Evolutionary conservation across 306 rosid species (phyloP), one percentile per base, ranked within the genome.

Genomic region (Vachellia collinsii): DNA sequence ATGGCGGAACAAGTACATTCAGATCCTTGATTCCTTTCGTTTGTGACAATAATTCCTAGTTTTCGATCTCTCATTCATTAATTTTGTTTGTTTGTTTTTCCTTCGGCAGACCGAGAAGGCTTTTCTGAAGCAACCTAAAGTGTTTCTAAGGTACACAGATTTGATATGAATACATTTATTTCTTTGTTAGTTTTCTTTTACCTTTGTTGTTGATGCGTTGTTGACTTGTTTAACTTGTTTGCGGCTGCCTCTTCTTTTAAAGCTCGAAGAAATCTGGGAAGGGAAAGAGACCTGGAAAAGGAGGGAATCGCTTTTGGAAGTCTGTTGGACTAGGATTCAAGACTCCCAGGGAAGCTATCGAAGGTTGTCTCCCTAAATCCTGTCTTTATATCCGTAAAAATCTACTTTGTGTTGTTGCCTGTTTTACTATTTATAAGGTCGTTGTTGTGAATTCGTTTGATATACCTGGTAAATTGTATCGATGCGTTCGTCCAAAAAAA

Each of bases 201-300:
- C 0, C 29, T 67, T 4, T 7, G 51, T 12, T 51, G 20, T 43
- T 37, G 53, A 46, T 79, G 29, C 54, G 38, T 17, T 19, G 11
- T 72, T 1, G 51, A 1, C 44, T 76, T 20, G 12, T 41, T 25
- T 56, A 3, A 17, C 4, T 68, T 56, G 62, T 56, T 0, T 14
- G 62, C 65, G 29, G 11, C 3, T 25, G 3, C 23, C 70, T 53
- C 61, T 51, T 44, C 37, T 14, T 38, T 56, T 20, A 1, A 6
- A 92, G 98, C 87, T 88, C 97, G 1, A 94, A 94, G 87, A 94
- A 88, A 77, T 13, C 88, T 69, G 89, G 85, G 9, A 94, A 94
- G 87, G 98, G 95, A 0, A 90, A 87, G 82, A 92, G 88, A 34
- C 97, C 98, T 25, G 98, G 98, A 47, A 94, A 92, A 74, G 97